Conservation (phyloP, 1,284 basidiomycete species). For the Ceraceosorus bombacis region DNA sequence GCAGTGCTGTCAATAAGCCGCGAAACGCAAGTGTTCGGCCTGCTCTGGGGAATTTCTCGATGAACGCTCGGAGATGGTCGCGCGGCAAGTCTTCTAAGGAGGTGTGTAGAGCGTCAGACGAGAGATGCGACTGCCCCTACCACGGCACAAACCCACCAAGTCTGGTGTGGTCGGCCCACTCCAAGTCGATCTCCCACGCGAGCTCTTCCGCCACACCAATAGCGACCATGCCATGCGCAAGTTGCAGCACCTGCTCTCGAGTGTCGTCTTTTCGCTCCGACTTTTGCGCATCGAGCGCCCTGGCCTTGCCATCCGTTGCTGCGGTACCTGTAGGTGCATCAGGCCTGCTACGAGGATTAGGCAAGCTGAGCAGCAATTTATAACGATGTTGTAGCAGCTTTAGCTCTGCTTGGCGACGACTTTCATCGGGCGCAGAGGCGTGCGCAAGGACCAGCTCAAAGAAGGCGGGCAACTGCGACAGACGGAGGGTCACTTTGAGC, state of each 20-base stretch:
- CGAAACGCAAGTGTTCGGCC: constrained; percentile 25
- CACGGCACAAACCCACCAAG: constrained; percentile 55
- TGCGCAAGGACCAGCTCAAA: constrained; percentile 38
- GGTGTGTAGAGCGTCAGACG: constrained; percentile 10
- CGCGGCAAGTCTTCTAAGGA: constrained; percentile 61
- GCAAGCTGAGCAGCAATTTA: constrained; percentile 26
- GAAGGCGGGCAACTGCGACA: constrained; percentile 28
- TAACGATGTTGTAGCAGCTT: constrained; percentile 33
- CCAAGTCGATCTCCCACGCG: constrained; percentile 71
- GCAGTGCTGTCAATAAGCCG: constrained; percentile 26
- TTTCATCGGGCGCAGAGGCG: constrained; percentile 30
- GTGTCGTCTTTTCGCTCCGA: constrained; percentile 53
- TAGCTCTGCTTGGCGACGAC: constrained; percentile 31
- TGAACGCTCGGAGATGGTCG: constrained; percentile 60
- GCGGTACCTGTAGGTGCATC: constrained; percentile 20
- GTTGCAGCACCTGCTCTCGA: constrained; percentile 60
- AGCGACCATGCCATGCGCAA: constrained; percentile 66
- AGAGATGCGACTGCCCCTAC: neutral
- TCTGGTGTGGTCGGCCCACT: constrained; percentile 64
- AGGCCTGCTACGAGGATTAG: constrained; percentile 8
- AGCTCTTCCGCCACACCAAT: constrained; percentile 66
- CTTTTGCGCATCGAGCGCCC: constrained; percentile 17
- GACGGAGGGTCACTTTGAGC: neutral
- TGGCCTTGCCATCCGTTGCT: constrained; percentile 15
- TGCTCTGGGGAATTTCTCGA: constrained; percentile 60